Base-by-base conservation (phyloP, 805 yeast genomes). In the Schizosaccharomyces cryophilus region DNA sequence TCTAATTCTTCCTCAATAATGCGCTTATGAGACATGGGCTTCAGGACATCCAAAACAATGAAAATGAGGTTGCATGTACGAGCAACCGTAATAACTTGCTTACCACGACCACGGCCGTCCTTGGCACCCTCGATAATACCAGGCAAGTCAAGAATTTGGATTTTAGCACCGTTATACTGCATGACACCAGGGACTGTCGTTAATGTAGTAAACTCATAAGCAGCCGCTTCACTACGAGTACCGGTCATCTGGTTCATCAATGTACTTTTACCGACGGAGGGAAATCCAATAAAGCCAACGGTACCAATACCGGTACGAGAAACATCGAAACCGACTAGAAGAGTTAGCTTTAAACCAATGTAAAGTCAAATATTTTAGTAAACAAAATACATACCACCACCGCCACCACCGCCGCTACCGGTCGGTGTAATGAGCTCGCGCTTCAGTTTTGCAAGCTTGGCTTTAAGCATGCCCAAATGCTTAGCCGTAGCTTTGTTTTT, bases 81-180 rank as follows among this genome's bases (percentile, higher is more conserved):
- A n/a, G 97, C 97, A 63, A 93, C 98, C 1, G 98, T 98, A 73
- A 93, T 93, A 62, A 93, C 98, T 74, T 93, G 98, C 69, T 95
- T 80, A 67, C 98, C 97, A 73, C 98, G 82, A 70, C 98, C 98
- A 71, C 88, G 88, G 69, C 97, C 97, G 69, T 87, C 95, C 63
- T 93, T 80, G n/a, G 97, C 97, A 64, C 97, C 97, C 71, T 87
- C 87, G 62, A 90, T 90, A 67, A 90, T 90, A 70, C 98, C 98
- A 1, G 98, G 98, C 61, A 90, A 74, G 77, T 90, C 98, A 54
- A 90, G 90, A 95, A 61, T 63, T 45, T 93, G 99, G 65, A 93
- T 84, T 75, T 87, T 90, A 61, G 98, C 97, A 69, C 99, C 99
- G 67, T 89, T 87, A 70, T 87, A 90, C 73, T 85, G 84, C 69